Percentiles rank a stretch among this genome's conserved stretches.
phyloP scores from a whole-genome alignment of 2,329 filamentous ascomycete species.

The Zymoseptoria pseudotritici region DNA sequence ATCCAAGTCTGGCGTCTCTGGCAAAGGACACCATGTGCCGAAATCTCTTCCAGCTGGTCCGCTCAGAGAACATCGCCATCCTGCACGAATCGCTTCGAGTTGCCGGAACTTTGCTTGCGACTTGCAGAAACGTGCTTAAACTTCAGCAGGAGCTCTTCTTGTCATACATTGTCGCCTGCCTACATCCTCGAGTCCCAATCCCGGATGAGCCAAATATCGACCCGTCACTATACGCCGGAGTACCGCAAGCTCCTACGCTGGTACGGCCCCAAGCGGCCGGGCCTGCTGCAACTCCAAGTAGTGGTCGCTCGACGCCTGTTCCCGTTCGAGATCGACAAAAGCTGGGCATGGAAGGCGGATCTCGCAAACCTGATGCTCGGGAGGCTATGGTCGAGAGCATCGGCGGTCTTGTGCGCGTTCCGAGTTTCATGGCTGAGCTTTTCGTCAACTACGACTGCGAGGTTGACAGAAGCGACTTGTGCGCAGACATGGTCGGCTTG shows the following conservation, averaged over 20 bases:
- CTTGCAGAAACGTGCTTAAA: conserved; percentile 83
- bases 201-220: conserved; percentile 85
- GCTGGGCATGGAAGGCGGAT: conserved; percentile 83
- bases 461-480: conserved; percentile 80
- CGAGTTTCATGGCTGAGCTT: conserved; percentile 87
- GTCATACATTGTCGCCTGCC: conserved; percentile 85
- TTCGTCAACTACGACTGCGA: conserved; percentile 99
- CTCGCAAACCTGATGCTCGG: conserved; percentile 85
- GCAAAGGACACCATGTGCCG: conserved; percentile 91
- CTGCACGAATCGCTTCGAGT: conserved; percentile 89
- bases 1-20: conserved; percentile 77
- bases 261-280: conserved; percentile 62
- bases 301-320: conserved; percentile 82
- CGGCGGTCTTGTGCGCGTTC: conserved; percentile 83
- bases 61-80: conserved; percentile 93
- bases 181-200: conserved; percentile 91
- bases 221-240: conserved; percentile 82
- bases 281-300: conserved; percentile 36
- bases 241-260: conserved; percentile 82
- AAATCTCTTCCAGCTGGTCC: conserved; percentile 89
- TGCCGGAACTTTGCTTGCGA: conserved; percentile 81
- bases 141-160: conserved; percentile 94
- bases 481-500: conserved; percentile 89
- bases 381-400: conserved; percentile 99
- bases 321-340: conserved; percentile 88